These are phyloP conservation scores for Amanita rubescens DNA, from an alignment of 768 basidiomycete species.

Conservation along the genomic window DNA sequence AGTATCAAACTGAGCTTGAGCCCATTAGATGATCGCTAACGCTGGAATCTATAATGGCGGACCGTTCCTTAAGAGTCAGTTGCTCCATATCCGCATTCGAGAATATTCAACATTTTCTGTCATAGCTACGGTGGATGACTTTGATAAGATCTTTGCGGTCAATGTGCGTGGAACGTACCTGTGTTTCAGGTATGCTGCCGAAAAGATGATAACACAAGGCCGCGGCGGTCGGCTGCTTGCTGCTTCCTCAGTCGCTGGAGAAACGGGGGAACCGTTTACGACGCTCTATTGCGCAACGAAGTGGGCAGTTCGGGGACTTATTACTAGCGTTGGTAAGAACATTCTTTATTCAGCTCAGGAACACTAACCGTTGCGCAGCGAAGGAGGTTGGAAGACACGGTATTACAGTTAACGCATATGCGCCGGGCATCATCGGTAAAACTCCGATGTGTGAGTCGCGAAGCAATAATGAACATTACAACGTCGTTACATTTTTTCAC, in stretches of 20 bases:
- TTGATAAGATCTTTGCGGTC: conserved; percentile 23
- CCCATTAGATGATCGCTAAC: conserved; percentile 28
- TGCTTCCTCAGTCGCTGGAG: conserved; percentile 32
- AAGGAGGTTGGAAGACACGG: conserved; percentile 18
- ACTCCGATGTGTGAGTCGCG: neutral
- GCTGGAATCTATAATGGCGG: conserved; percentile 15
- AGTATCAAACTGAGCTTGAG: neutral
- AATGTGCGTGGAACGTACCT: conserved; percentile 32
- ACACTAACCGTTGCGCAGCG: conserved; percentile 8
- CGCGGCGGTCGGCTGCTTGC: conserved; percentile 37
- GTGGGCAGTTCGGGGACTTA: conserved; percentile 32
- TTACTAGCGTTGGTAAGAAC: conserved; percentile 19
- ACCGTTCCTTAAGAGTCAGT: conserved; percentile 20
- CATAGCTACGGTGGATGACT: conserved; percentile 23
- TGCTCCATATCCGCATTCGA: neutral
- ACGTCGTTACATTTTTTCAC: neutral
- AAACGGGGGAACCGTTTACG: conserved; percentile 14
- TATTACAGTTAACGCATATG: conserved; percentile 26
- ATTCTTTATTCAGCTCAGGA: neutral
- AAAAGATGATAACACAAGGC: conserved; percentile 37
- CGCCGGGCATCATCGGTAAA: conserved; percentile 16
- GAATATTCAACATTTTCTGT: neutral
- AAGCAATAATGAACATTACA: neutral
- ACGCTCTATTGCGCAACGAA: conserved; percentile 28
- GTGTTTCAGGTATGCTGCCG: conserved; percentile 34